A percentile compares a stretch with the other conserved stretches of the same genome.
These are phyloP conservation scores for Cryptosporidium viatorum DNA, from an alignment of 169 alveolate genomes.

Conservation along the genomic window DNA sequence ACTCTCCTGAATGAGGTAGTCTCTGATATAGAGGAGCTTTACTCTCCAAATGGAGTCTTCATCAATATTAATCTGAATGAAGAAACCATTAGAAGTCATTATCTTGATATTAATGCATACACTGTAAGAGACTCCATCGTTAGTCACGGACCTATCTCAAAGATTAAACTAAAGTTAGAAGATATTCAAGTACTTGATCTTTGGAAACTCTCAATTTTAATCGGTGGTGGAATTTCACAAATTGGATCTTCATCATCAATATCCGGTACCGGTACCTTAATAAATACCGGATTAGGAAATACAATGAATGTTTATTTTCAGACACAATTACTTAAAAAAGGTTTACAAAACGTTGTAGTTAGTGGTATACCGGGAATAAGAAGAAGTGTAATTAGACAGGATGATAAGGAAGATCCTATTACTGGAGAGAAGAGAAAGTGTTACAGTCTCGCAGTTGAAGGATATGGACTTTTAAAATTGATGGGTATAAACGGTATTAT, in stretches of 20 bases:
- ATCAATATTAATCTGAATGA: slow-evolving; percentile 89
- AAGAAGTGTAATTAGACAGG: slow-evolving; percentile 82
- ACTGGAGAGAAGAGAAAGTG: slow-evolving; percentile 33
- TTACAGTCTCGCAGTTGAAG: slow-evolving; percentile 93
- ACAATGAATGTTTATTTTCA: slow-evolving; percentile 86
- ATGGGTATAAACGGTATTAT: slow-evolving; percentile 94
- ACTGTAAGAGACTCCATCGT: slow-evolving; percentile 86
- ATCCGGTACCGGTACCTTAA: neutral
- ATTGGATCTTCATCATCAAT: neutral
- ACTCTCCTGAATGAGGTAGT: slow-evolving; percentile 82
- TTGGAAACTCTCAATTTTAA: slow-evolving; percentile 77
- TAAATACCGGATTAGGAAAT: slow-evolving; percentile 83
- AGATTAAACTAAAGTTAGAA: slow-evolving; percentile 85
- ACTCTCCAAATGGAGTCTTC: slow-evolving; percentile 90
- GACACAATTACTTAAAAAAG: slow-evolving; percentile 80
- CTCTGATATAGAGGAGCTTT: slow-evolving; percentile 91
- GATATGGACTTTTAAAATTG: slow-evolving; percentile 91
- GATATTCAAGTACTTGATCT: slow-evolving; percentile 76
- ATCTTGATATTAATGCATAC: slow-evolving; percentile 88
- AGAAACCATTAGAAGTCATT: slow-evolving; percentile 84
- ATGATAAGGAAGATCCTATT: slow-evolving; percentile 43
- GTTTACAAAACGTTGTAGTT: slow-evolving; percentile 77
- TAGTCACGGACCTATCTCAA: slow-evolving; percentile 84
- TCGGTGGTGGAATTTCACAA: slow-evolving; percentile 20
- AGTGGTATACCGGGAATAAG: slow-evolving; percentile 80